Conservation (phyloP, 768 basidiomycete genomes). For the Boletellus ananiceps region DNA sequence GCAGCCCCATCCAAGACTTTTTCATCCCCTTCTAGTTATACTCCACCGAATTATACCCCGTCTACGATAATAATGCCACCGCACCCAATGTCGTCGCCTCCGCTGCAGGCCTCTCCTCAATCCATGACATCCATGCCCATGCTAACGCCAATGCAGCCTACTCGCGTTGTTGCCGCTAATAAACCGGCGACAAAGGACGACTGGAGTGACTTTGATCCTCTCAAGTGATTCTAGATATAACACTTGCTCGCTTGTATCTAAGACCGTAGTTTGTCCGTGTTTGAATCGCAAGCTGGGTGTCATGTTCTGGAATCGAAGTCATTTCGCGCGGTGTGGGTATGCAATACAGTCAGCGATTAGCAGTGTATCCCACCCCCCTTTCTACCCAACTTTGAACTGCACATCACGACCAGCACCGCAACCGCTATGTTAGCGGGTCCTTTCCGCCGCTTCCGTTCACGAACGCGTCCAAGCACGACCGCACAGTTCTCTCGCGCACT, state of each 20-base stretch:
- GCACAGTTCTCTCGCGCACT: constrained; percentile 1
- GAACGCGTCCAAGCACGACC: background rate
- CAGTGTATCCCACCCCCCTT: too few relatives aligned
- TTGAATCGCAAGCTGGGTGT: constrained; percentile 12
- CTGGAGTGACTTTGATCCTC: constrained; percentile 82
- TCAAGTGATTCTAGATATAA: constrained; percentile 20
- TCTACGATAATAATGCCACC: constrained; percentile 17
- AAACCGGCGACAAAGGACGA: constrained; percentile 59
- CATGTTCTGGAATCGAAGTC: background rate
- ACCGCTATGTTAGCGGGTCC: constrained; percentile 9
- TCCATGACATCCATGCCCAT: constrained; percentile 49
- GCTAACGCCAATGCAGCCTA: constrained; percentile 54
- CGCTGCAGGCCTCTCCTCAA: constrained; percentile 28
- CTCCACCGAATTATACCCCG: constrained; percentile 13
- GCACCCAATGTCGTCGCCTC: constrained; percentile 28
- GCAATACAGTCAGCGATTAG: background rate
- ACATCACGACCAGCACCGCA: background rate
- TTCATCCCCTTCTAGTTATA: constrained; percentile 12
- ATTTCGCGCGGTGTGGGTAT: background rate
- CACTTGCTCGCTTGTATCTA: background rate
- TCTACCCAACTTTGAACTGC: too few relatives aligned
- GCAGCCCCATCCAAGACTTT: constrained; percentile 15
- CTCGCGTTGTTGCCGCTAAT: constrained; percentile 36
- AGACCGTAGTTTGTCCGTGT: constrained; percentile 21
- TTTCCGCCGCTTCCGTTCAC: background rate